Percentiles rank a stretch among this genome's conserved stretches.
phyloP scores from a whole-genome alignment of 2,329 filamentous ascomycete genomes.

The Orbilia blumenaviensis region DNA sequence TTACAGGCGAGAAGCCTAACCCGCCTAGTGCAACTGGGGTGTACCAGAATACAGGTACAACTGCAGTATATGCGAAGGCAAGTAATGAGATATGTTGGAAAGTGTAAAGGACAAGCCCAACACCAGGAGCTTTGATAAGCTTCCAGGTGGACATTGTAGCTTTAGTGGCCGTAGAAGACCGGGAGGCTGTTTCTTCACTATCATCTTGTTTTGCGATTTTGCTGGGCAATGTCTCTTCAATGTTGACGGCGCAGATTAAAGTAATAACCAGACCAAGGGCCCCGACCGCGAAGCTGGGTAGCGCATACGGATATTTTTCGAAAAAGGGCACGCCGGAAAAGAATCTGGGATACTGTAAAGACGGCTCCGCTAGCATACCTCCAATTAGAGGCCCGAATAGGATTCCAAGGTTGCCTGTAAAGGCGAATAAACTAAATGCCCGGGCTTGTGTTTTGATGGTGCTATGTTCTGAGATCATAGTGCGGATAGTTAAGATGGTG shows the following conservation, averaged over 20 bases:
- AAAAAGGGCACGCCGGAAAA: slow-evolving; percentile 71
- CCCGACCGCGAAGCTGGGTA: slow-evolving; percentile 70
- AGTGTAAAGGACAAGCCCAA: too few species aligned
- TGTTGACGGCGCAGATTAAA: slow-evolving; percentile 66
- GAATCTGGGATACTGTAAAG: slow-evolving; percentile 70
- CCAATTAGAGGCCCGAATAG: slow-evolving; percentile 76
- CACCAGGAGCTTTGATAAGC: too few species aligned
- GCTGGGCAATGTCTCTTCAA: slow-evolving; percentile 68
- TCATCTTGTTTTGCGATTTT: background rate
- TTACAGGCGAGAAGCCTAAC: slow-evolving; percentile 69
- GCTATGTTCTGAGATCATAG: slow-evolving; percentile 79
- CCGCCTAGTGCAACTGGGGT: slow-evolving; percentile 72
- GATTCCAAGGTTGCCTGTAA: slow-evolving; percentile 77
- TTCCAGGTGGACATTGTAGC: too few species aligned
- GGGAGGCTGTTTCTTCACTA: slow-evolving; percentile 50
- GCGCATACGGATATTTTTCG: slow-evolving; percentile 71
- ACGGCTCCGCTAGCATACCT: slow-evolving; percentile 74
- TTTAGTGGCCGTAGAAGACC: too few species aligned
- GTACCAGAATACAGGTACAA: slow-evolving; percentile 75
- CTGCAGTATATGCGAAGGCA: too few species aligned
- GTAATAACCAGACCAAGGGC: slow-evolving; percentile 67
- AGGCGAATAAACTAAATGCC: slow-evolving; percentile 80
- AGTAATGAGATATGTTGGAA: too few species aligned
- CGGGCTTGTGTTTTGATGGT: slow-evolving; percentile 75
- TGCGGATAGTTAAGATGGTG: slow-evolving; percentile 76